Conservation (phyloP, 495 filamentous ascomycete species). For the Tuber microsphaerosporum region DNA sequence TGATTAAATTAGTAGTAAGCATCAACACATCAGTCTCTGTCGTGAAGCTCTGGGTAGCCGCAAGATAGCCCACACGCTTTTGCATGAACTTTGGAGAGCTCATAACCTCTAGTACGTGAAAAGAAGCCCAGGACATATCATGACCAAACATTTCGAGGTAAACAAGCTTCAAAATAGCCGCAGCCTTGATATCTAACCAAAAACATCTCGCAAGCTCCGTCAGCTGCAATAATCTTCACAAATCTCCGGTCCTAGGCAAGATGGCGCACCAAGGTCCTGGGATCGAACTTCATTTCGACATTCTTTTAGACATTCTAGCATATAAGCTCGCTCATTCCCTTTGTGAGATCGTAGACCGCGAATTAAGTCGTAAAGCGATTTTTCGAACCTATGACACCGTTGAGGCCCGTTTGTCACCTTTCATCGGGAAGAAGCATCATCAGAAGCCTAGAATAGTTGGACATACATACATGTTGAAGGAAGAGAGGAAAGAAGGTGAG, state of each 20-base stretch:
- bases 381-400: slow-evolving; percentile 74
- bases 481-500: neutral
- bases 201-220: neutral
- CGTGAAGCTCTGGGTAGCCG: slow-evolving; percentile 89
- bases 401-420: neutral
- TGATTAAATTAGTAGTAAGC: slow-evolving; percentile 92
- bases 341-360: slow-evolving; percentile 89
- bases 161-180: slow-evolving; percentile 84
- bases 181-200: slow-evolving; percentile 81
- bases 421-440: neutral
- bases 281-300: slow-evolving; percentile 83
- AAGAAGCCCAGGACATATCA: slow-evolving; percentile 99
- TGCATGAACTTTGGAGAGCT: slow-evolving; percentile 87
- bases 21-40: slow-evolving; percentile 94
- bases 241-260: slow-evolving; percentile 5
- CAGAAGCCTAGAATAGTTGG: neutral
- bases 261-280: slow-evolving; percentile 70
- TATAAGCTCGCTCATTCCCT: slow-evolving; percentile 86
- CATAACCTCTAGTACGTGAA: slow-evolving; percentile 98
- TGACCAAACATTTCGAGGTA: slow-evolving; percentile 99
- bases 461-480: slow-evolving; percentile 3
- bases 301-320: slow-evolving; percentile 84
- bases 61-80: slow-evolving; percentile 93
- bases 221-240: neutral
- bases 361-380: slow-evolving; percentile 97